These are phyloP conservation scores for Aspergillus texensis DNA, from an alignment of 2,329 filamentous ascomycete species.

Conservation along the genomic window DNA sequence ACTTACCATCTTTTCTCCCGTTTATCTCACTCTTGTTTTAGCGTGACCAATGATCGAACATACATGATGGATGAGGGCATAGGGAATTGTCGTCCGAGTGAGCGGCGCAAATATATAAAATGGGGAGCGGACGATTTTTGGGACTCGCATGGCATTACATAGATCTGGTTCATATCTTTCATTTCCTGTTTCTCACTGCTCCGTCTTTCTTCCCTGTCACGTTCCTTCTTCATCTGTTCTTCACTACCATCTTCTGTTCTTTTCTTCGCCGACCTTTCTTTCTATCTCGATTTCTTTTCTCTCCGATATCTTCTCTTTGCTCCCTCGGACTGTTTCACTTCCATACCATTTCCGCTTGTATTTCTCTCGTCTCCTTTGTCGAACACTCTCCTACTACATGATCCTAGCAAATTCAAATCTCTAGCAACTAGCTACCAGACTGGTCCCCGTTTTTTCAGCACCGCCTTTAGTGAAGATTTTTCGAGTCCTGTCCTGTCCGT, in stretches of 20 bases:
- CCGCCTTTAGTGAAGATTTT: slow-evolving; percentile 9
- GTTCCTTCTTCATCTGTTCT: slow-evolving; percentile 17
- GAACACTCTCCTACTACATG: slow-evolving; percentile 34
- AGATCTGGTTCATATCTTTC: slow-evolving; percentile 41
- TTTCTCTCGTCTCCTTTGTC: slow-evolving; percentile 35
- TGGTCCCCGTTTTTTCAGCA: slow-evolving; percentile 11
- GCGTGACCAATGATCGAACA: slow-evolving; percentile 46
- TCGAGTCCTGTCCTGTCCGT: slow-evolving; percentile 20
- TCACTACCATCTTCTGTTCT: slow-evolving; percentile 10
- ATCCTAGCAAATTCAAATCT: slow-evolving; percentile 37
- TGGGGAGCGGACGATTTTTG: slow-evolving; percentile 41
- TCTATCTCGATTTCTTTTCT: slow-evolving; percentile 17
- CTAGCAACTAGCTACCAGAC: slow-evolving; percentile 29
- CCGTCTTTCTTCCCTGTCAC: slow-evolving; percentile 23
- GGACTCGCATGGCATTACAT: slow-evolving; percentile 44
- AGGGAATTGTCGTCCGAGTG: slow-evolving; percentile 37
- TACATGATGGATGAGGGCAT: slow-evolving; percentile 43
- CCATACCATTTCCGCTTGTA: slow-evolving; percentile 33
- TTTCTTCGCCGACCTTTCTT: slow-evolving; percentile 22
- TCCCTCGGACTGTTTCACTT: slow-evolving; percentile 10
- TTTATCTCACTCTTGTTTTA: slow-evolving; percentile 41
- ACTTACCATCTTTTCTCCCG: slow-evolving; percentile 10
- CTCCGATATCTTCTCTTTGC: slow-evolving; percentile 1
- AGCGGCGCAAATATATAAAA: slow-evolving; percentile 43
- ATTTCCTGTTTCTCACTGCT: slow-evolving; percentile 21